phyloP scores from a whole-genome alignment of 306 rosid species.

The Begonia fuchsioides region DNA sequence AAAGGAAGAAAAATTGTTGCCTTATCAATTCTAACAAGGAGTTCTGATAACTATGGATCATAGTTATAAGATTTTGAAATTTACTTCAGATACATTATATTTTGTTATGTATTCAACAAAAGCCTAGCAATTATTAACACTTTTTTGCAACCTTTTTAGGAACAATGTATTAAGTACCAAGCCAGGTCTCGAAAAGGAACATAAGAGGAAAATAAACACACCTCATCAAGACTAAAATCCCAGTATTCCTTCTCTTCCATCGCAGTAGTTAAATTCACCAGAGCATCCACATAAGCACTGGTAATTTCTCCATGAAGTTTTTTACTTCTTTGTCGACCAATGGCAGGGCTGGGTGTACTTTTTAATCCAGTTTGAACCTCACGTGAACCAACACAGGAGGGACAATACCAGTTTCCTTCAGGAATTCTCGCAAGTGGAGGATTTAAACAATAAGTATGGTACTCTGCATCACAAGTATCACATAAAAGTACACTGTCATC shows the following conservation, averaged over 20 bases:
- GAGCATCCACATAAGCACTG: conserved; percentile 53
- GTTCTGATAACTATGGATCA: too few species aligned
- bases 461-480: conserved; percentile 97
- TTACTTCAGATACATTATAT: too few species aligned
- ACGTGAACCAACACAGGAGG: conserved; percentile 68
- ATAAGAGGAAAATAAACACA: conserved; percentile 19
- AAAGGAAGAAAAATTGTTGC: too few species aligned
- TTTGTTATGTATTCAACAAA: too few species aligned
- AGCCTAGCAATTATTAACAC: too few species aligned
- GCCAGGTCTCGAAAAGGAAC: too few species aligned
- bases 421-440: conserved; percentile 99
- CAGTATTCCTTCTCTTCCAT: conserved; percentile 94
- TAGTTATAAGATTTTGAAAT: too few species aligned
- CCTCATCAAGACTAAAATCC: conserved; percentile 68
- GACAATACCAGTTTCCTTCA: conserved; percentile 99
- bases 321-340: conserved; percentile 36
- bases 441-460: conserved; percentile 94
- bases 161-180: too few species aligned
- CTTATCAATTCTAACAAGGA: too few species aligned
- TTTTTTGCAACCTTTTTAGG: too few species aligned
- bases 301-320: conserved; percentile 58
- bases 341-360: conserved; percentile 13
- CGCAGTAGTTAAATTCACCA: conserved; percentile 41
- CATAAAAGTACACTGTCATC: conserved; percentile 95
- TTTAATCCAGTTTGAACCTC: conserved; percentile 38